Base-by-base conservation (phyloP, 768 basidiomycete species). In the Cystobasidiopsis lactophilus region DNA sequence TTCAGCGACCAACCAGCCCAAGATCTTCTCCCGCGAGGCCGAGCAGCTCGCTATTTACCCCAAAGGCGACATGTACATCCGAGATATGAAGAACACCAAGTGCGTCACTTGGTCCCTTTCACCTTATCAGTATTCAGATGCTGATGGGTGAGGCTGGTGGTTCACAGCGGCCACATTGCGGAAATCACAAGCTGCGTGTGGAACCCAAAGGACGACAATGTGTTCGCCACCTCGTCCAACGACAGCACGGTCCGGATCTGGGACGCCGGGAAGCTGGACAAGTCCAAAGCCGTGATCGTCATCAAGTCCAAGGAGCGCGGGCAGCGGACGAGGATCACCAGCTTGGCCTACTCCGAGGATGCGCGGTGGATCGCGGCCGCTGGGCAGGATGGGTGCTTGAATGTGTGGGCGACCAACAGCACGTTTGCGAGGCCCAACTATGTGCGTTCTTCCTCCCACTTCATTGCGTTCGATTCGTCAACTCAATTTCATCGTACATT, bases 51-150 rank as follows among this genome's bases (percentile, higher is more conserved):
- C 66, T 1, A 68, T 68, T 52, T 72, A 63, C 66, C 72, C 85
- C 64, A 96, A 96, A 69, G 93, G 93, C 31, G 93, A 98, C 68
- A 85, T 83, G 55, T 98, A 96, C 66, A 83, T 98, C 59, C 80
- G 93, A 52, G 93, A 98, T 68, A 89, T 98, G 84, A 85, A 85
- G 67, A 80, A 96, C 64, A 98, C 93, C n/a, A 74, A 80, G 91
- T 91, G 61, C 59, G 86, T 71, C 46, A 18, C 14, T 33, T 19
- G 57, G 51, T n/a, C 11, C 24, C 24, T 47, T 23, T 16, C 27
- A 31, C 33, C 21, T 29, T 7, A 14, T 27, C 30, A 1, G 11
- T 38, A 19, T 13, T 19, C 18, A 46, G 26, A 16, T 46, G 14
- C 14, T 48, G 33, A n/a, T 30, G 18, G 3, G 3, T 52, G 41